A percentile compares a stretch with the other conserved stretches of the same genome.
These are phyloP conservation scores for Arabis alpina DNA, from an alignment of 345 rosid species.

Conservation along the genomic window DNA sequence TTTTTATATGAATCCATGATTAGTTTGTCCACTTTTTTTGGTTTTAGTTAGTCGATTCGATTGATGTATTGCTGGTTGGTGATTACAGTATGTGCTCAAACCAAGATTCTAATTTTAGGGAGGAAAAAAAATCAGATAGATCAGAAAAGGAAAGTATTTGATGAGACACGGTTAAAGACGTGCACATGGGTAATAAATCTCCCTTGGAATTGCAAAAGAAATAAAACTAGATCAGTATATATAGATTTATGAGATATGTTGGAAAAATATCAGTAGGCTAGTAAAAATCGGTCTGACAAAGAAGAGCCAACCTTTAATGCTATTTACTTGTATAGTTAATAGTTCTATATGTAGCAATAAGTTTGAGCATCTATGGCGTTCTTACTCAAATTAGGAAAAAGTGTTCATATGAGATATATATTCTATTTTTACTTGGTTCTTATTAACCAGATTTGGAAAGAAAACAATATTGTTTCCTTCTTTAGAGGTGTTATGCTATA, in stretches of 20 bases:
- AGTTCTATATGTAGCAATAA: background rate
- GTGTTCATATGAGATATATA: slow-evolving; percentile 15
- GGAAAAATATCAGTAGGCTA: background rate
- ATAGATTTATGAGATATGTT: background rate
- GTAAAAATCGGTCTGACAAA: slow-evolving; percentile 3
- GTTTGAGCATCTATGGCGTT: slow-evolving; percentile 1
- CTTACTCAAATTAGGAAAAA: slow-evolving; percentile 31
- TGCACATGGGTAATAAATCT: slow-evolving; percentile 27
- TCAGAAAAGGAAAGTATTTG: slow-evolving; percentile 19
- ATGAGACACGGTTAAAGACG: slow-evolving; percentile 3
- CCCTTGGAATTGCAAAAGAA: slow-evolving; percentile 6
- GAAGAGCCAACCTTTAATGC: slow-evolving; percentile 7
- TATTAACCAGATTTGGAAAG: slow-evolving; percentile 29
- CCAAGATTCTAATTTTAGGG: background rate
- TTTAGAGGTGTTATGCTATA: slow-evolving; percentile 21
- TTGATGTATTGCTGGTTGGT: background rate
- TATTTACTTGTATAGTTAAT: background rate
- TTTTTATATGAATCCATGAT: background rate
- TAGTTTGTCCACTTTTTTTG: background rate
- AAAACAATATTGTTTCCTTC: slow-evolving; percentile 15
- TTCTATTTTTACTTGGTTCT: slow-evolving; percentile 25
- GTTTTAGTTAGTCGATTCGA: background rate
- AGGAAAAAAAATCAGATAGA: background rate
- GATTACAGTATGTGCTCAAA: background rate
- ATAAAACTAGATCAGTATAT: background rate